Evolutionary conservation across 352 stramenopile species (phyloP), one percentile per base, ranked within the genome.

Genomic region (Phytopythium cucurbitacearum): DNA sequence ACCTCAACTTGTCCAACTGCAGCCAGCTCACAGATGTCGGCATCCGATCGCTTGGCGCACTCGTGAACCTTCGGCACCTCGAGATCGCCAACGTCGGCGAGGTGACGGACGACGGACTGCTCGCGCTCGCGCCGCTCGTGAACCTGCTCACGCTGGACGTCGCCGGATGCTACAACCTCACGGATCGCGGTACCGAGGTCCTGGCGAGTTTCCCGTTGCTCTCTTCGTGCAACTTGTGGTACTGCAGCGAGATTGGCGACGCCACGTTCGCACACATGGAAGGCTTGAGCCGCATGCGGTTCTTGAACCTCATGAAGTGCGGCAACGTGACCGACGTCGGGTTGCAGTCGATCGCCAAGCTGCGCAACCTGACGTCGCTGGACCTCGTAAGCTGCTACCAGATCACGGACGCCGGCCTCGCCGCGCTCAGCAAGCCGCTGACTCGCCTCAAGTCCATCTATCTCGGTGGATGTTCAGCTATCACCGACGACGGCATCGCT

Each of bases 221-320:
- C 33, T 71, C 73, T 32, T 89, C 75, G 1, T 86, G 71, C 56
- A 92, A 91, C 36, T 49, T 92, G 15, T 92, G 82, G 80, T 92
- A 92, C 62, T 92, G 82, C 61, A 89, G 76, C 51, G 81, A 90
- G 62, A 78, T 92, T n/a, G 63, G 65, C 8, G 77, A 87, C 49
- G 52, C 58, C 4, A 89, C 82, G 28, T 84, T 92, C 16, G 53
- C 38, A 21, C 65, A 89, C 53, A 67, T 92, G 46, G 59, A 76
- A 39, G 40, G 53, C 16, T 65, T 88, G 2, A 60, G 54, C 7
- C 81, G 82, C 40, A 76, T 89, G 67, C 73, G 71, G 10, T 88
- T 86, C 47, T 40, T 92, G n/a, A 92, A 92, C 50, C 64, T 73
- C 7, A 92, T 92, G 81, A 92, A 92, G 47, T 89, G 80, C 47